phyloP scores from a whole-genome alignment of 495 filamentous ascomycete genomes.

The Penicillium parvum region DNA sequence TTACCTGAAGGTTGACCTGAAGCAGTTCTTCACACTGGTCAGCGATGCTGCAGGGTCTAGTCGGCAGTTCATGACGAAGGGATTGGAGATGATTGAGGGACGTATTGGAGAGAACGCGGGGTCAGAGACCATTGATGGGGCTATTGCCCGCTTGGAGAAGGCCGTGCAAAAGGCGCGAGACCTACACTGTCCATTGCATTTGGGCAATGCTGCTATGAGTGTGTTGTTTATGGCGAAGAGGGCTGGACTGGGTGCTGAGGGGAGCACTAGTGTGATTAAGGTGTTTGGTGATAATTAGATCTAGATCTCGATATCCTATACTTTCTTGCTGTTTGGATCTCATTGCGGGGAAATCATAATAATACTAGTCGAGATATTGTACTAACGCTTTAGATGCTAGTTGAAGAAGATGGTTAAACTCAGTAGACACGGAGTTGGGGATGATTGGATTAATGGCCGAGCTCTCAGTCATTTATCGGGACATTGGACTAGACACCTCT shows the following conservation, averaged over 20 bases:
- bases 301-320: slow-evolving; percentile 12
- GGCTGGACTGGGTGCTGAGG: slow-evolving; percentile 28
- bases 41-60: slow-evolving; percentile 67
- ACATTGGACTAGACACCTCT: too few relatives aligned
- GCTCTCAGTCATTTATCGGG: too few relatives aligned
- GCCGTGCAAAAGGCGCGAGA: slow-evolving; percentile 57
- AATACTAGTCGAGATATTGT: background rate
- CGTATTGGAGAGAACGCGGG: slow-evolving; percentile 26
- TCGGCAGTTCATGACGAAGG: slow-evolving; percentile 53
- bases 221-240: slow-evolving; percentile 34
- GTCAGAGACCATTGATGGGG: slow-evolving; percentile 50
- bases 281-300: slow-evolving; percentile 26
- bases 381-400: background rate
- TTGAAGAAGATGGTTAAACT: background rate
- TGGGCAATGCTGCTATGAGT: slow-evolving; percentile 41
- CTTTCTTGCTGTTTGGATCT: background rate
- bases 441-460: too few relatives aligned
- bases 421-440: too few relatives aligned
- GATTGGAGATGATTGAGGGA: slow-evolving; percentile 48
- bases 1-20: slow-evolving; percentile 56
- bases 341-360: background rate
- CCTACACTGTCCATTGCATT: slow-evolving; percentile 37
- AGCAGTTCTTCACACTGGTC: slow-evolving; percentile 63
- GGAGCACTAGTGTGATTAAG: slow-evolving; percentile 34
- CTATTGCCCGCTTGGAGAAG: slow-evolving; percentile 55